Evolutionary conservation across 768 basidiomycete genomes (phyloP).

Genomic region (Suillus lakei): DNA sequence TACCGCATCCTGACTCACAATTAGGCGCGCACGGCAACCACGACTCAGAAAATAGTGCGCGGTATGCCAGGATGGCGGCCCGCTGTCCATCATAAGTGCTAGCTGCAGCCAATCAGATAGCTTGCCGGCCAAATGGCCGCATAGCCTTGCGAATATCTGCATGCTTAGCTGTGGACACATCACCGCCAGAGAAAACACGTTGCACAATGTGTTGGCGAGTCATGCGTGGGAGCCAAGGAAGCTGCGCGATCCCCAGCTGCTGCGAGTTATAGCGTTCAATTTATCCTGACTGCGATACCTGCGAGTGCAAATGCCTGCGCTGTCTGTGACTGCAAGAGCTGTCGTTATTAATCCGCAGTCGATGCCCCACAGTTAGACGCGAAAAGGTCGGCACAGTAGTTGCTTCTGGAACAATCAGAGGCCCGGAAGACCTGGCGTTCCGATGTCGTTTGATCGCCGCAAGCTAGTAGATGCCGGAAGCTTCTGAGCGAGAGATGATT

Average conservation of each 20-base stretch:
- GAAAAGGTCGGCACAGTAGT: not conserved
- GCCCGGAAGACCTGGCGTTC: too few relatives aligned
- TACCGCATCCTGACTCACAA: constrained; percentile 5
- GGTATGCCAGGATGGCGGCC: not conserved
- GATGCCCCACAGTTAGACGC: too few relatives aligned
- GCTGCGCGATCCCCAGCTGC: not conserved
- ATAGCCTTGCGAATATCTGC: not conserved
- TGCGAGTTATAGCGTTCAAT: not conserved
- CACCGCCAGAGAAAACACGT: not conserved
- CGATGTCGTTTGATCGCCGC: not conserved
- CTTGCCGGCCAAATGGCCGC: not conserved
- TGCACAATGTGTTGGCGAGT: not conserved
- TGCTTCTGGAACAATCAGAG: not conserved
- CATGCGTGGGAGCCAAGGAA: not conserved
- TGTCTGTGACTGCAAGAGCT: not conserved
- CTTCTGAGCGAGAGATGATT: not conserved
- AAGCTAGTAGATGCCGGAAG: not conserved
- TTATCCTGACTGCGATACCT: not conserved
- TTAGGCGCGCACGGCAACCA: not conserved
- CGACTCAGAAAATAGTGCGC: not conserved
- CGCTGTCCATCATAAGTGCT: not conserved
- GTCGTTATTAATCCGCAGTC: not conserved
- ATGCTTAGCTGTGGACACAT: not conserved
- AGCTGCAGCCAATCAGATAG: not conserved
- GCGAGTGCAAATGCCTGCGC: not conserved